Conservation (phyloP, 257 asterid species). For the Salvia hispanica region DNA sequence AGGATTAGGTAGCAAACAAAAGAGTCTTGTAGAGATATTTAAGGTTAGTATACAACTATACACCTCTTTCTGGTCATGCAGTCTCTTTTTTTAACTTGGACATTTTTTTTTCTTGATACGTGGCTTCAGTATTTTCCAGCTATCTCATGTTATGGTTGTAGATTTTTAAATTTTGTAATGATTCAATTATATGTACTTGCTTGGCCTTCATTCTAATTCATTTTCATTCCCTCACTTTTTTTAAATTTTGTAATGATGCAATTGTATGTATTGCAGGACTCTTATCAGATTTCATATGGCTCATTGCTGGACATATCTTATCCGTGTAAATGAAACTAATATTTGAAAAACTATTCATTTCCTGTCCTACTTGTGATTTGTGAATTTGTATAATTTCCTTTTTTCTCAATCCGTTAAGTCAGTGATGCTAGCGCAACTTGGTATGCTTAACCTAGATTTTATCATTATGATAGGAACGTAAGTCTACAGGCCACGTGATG, state of each 20-base stretch:
- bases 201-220: not conserved
- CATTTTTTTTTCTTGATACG: conserved; percentile 19
- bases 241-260: too few species aligned
- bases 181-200: not conserved
- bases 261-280: not conserved
- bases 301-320: not conserved
- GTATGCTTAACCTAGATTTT: not conserved
- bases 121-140: conserved; percentile 1
- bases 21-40: conserved; percentile 80
- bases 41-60: conserved; percentile 51
- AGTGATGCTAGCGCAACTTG: not conserved
- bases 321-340: not conserved
- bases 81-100: not conserved
- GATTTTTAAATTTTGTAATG: not conserved
- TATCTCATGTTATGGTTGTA: conserved; percentile 8
- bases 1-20: conserved; percentile 74
- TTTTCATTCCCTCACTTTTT: not conserved
- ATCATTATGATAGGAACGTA: not conserved
- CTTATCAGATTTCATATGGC: not conserved
- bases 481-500: conserved; percentile 1
- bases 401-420: not conserved
- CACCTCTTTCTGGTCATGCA: not conserved
- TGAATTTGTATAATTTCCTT: not conserved
- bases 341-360: conserved; percentile 8
- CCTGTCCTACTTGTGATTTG: not conserved